Base-by-base conservation (phyloP, 179 eudicot species). In the Carnegiea gigantea region DNA sequence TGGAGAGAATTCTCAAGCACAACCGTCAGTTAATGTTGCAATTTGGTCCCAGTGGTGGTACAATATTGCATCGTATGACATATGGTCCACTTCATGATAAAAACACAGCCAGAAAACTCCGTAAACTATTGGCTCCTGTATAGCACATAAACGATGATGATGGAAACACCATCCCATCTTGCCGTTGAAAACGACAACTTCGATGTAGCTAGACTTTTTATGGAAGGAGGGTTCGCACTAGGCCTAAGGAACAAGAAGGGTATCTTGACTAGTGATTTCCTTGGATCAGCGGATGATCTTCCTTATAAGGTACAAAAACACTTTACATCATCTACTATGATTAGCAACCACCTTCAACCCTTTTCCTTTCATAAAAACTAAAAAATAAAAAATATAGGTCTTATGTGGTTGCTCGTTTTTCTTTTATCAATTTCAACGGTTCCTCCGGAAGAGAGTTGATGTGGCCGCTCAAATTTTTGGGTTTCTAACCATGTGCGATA, bases 131-230 rank as follows among this genome's bases (percentile, higher is more conserved):
- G 53, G 51, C 51, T 38, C 76, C 76, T 5, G 24, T 72, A 9
- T 72, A 53, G 26, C 23, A 72, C n/a, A n/a, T 18, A 11, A 72
- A 72, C 26, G 76, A 72, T 36, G 10, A 72, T 38, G 76, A 43
- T 40, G 76, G 76, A 72, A 73, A 73, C 77, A 59, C 65, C 65
- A 59, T 59, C 65, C 4, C 65, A 59, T 59, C 77, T 38, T 11
- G 21, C 48, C 33, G 46, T 17, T n/a, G 77, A 73, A 40, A 43
- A 73, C 33, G 8, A 57, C 57, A 73, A 73, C 54, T 44, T 43
- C 20, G 77, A 43, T 46, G 36, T n/a, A 21, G 24, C 57, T 46
- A 9, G 20, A 46, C 30, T 20, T 38, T 44, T 43, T 38, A 73
- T 46, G 48, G 53, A 20, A 43, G 48, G 65, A n/a, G 65, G 65